Percentiles rank a stretch among this genome's conserved stretches.
Conservation (phyloP, 352 stramenopile species). For the Hyaloperonospora arabidopsidis region DNA sequence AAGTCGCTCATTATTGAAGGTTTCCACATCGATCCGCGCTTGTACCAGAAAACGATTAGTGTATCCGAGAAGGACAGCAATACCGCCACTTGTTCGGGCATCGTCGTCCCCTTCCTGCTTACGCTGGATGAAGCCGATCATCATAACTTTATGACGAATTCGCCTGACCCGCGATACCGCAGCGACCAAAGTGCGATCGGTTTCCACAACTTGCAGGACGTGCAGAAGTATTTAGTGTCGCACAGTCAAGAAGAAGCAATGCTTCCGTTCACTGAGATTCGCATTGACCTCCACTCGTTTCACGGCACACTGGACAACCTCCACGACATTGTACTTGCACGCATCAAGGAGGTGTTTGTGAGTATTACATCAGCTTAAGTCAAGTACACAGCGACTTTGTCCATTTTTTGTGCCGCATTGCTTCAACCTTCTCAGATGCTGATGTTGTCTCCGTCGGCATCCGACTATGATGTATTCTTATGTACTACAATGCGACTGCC, state of each 20-base stretch:
- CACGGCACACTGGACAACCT: conserved; percentile 78
- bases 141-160: conserved; percentile 72
- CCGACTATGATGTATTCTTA: no score
- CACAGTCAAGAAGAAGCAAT: conserved; percentile 38
- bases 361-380: conserved; percentile 13
- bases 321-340: conserved; percentile 79
- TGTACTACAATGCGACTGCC: no score
- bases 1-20: conserved; percentile 86
- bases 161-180: conserved; percentile 77
- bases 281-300: conserved; percentile 82
- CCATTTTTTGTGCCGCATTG: no score
- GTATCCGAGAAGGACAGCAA: conserved; percentile 23
- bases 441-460: no score
- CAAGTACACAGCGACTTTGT: neutral
- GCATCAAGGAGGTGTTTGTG: conserved; percentile 70
- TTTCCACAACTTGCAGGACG: conserved; percentile 67
- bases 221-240: conserved; percentile 64
- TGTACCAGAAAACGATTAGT: conserved; percentile 73
- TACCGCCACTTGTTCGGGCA: conserved; percentile 41
- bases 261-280: conserved; percentile 67
- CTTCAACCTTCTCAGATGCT: no score
- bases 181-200: conserved; percentile 40
- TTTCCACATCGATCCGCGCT: conserved; percentile 77
- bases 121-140: conserved; percentile 62
- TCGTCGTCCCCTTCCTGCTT: conserved; percentile 75